A percentile compares a stretch with the other conserved stretches of the same genome.
Conservation (phyloP, 2,329 filamentous ascomycete genomes). For the Fusarium anguioides region DNA sequence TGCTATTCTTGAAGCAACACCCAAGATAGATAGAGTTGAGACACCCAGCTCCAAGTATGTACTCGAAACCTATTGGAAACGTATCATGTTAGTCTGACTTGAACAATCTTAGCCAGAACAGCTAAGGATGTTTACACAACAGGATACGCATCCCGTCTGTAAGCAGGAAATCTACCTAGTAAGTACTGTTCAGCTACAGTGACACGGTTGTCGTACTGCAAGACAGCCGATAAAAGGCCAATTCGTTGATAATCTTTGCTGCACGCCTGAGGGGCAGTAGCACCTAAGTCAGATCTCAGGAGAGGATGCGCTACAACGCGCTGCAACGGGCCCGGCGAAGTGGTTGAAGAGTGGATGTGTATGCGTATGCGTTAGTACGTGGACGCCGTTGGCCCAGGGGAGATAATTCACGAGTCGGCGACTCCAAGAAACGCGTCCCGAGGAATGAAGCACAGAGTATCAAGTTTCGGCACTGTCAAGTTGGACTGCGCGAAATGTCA, state of each 20-base stretch:
- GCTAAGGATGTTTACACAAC: slow-evolving; percentile 21
- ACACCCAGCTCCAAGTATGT: slow-evolving; percentile 11
- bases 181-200: slow-evolving; percentile 3
- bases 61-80: slow-evolving; percentile 33
- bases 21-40: slow-evolving; percentile 11
- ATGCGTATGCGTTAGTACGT: neutral
- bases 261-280: slow-evolving; percentile 33
- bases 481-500: slow-evolving; percentile 32
- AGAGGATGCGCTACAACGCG: slow-evolving; percentile 27
- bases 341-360: slow-evolving; percentile 27
- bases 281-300: slow-evolving; percentile 19
- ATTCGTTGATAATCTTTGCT: slow-evolving; percentile 12
- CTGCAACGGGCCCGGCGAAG: slow-evolving; percentile 16
- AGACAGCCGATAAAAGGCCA: slow-evolving; percentile 12
- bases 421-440: neutral
- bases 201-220: neutral
- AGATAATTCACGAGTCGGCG: slow-evolving; percentile 1
- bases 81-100: slow-evolving; percentile 24
- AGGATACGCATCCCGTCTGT: neutral
- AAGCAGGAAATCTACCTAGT: slow-evolving; percentile 17
- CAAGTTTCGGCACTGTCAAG: slow-evolving; percentile 17
- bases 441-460: slow-evolving; percentile 34
- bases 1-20: slow-evolving; percentile 18
- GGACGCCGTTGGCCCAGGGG: neutral
- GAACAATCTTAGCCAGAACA: slow-evolving; percentile 9